Evolutionary conservation across 345 rosid genomes (phyloP), one percentile per base, ranked within the genome.

Genomic region (Melaleuca quinquenervia): DNA sequence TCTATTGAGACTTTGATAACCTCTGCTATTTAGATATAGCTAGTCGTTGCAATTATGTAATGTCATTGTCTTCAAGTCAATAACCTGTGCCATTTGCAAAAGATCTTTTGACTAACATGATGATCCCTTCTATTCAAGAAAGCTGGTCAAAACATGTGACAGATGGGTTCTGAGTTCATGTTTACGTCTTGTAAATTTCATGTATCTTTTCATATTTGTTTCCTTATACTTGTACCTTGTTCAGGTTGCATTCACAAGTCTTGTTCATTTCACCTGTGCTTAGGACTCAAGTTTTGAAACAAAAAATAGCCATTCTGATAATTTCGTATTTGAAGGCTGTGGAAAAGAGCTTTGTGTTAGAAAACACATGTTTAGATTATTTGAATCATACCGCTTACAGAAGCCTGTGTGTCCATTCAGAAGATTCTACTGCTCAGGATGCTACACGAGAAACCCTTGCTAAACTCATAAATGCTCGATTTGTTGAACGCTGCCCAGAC

Each of bases 401-500:
- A 60, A 60, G 48, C 27, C 44, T 13, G 36, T 74, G 29, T 86
- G 82, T 5, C 52, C 84, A 51, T 84, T 86, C 92, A 89, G 94
- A 89, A 74, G 87, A 83, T 24, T 64, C 84, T 55, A 70, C 85
- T 70, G 90, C 87, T 86, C 32, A 87, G 75, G 92, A 90, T 88
- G 88, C 87, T 51, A 85, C 94, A 60, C 91, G 87, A 86, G 96
- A 89, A 87, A 89, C 87, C 86, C 91, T 97, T 85, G 52, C 82
- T 83, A 91, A 90, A 85, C 92, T 97, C 45, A 90, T 92, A 87
- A 88, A 85, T 90, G 92, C 94, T 36, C 96, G 45, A 87, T 96
- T 89, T 86, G 92, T 97, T 87, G 98, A 97, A 87, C 95, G 93
- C 62, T 93, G 96, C 88, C 99, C 99, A 51, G 87, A 92, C 56